These are phyloP conservation scores for Neocucurbitaria cava DNA, from an alignment of 2,329 filamentous ascomycete genomes.

Conservation along the genomic window DNA sequence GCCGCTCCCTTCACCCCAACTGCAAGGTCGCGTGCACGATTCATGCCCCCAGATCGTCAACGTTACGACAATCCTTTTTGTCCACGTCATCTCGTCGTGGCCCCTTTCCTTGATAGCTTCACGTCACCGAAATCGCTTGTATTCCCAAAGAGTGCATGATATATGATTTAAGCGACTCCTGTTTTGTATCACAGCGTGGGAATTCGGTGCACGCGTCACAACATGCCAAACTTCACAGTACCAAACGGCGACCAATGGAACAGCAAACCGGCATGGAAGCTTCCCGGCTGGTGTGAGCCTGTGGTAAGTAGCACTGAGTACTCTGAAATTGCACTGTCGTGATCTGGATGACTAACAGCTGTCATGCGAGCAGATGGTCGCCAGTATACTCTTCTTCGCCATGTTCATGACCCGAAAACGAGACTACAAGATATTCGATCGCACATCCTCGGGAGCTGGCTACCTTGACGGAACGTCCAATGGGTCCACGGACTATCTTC, in stretches of 20 bases:
- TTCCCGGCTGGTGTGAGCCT: constrained; percentile 52
- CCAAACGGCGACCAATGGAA: constrained; percentile 42
- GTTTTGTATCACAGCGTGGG: neutral
- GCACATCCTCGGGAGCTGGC: constrained; percentile 29
- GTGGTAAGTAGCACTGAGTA: constrained; percentile 35
- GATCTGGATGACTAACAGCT: constrained; percentile 8
- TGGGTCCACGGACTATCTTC: constrained; percentile 50
- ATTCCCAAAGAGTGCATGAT: neutral
- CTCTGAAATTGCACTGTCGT: neutral
- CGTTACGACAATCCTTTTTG: neutral
- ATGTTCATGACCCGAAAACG: constrained; percentile 58
- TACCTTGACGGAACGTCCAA: constrained; percentile 47
- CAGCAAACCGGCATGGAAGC: constrained; percentile 51
- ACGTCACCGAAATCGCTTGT: neutral
- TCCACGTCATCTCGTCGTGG: neutral
- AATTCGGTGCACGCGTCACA: constrained; percentile 6
- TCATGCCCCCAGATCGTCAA: neutral
- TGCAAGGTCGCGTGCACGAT: neutral
- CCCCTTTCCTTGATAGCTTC: neutral
- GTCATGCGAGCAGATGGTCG: constrained; percentile 52
- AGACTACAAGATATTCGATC: constrained; percentile 52
- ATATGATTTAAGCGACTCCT: neutral
- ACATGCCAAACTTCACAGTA: constrained; percentile 20
- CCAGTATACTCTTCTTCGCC: constrained; percentile 58
- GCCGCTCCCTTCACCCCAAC: neutral